Evolutionary conservation across 2,329 filamentous ascomycete species (phyloP).

Genomic region (Cladorrhinum sp.): DNA sequence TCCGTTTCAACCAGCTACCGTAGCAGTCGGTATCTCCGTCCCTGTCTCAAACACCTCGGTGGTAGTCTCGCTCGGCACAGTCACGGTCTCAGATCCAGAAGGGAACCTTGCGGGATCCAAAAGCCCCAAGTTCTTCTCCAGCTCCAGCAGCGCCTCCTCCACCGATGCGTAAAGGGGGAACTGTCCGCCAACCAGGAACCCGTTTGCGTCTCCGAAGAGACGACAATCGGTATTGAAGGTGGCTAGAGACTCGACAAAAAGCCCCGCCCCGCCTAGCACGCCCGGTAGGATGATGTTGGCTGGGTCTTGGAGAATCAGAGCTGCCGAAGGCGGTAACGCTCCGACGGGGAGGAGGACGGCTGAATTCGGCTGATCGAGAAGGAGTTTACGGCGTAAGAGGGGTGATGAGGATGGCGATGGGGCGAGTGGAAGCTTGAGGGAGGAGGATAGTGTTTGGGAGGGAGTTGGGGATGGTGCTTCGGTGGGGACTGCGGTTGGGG

Average conservation of each 20-base stretch:
- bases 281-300: constrained; percentile 37
- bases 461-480: neutral
- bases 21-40: neutral
- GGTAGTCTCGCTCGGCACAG: neutral
- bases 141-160: neutral
- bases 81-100: neutral
- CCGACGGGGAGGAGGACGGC: constrained; percentile 35
- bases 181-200: neutral
- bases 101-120: neutral
- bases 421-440: constrained; percentile 17
- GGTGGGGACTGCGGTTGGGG: neutral
- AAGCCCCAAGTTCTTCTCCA: neutral
- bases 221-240: constrained; percentile 35
- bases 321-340: constrained; percentile 30
- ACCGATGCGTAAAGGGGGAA: neutral
- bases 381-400: constrained; percentile 19
- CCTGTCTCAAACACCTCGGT: no score
- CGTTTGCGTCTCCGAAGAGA: neutral
- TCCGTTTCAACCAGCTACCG: neutral
- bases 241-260: constrained; percentile 36
- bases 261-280: constrained; percentile 25
- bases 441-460: neutral
- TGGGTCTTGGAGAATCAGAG: constrained; percentile 37
- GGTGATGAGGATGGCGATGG: constrained; percentile 14
- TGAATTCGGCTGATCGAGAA: constrained; percentile 19